These are phyloP conservation scores for Cladosporium sphaerospermum DNA, from an alignment of 2,329 filamentous ascomycete genomes.

Conservation along the genomic window DNA sequence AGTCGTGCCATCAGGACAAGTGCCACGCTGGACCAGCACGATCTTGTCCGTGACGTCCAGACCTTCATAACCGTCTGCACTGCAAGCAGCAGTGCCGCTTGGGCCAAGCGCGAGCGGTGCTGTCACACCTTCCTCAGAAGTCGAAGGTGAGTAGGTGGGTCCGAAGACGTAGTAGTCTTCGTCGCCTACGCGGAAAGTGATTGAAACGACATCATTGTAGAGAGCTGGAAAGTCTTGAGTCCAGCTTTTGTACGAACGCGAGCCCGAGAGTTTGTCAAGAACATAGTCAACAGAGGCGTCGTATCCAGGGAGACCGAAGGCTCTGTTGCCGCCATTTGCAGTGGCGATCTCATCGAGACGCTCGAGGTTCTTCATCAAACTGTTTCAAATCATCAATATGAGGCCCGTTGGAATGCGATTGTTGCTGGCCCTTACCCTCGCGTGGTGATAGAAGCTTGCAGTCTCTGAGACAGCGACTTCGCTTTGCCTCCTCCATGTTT, in stretches of 20 bases:
- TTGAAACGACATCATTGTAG: slow-evolving; percentile 14
- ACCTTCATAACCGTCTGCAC: slow-evolving; percentile 56
- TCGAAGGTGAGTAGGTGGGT: slow-evolving; percentile 57
- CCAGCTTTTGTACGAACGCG: slow-evolving; percentile 21
- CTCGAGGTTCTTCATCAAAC: slow-evolving; percentile 50
- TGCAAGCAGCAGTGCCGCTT: slow-evolving; percentile 57
- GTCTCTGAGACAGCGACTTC: slow-evolving; percentile 10
- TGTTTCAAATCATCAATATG: slow-evolving; percentile 21
- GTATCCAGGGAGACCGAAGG: slow-evolving; percentile 55
- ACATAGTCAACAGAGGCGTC: slow-evolving; percentile 54
- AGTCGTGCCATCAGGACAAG: slow-evolving; percentile 60
- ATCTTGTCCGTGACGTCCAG: slow-evolving; percentile 53
- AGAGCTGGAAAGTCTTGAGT: slow-evolving; percentile 16
- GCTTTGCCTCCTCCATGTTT: slow-evolving; percentile 3
- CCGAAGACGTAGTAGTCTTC: slow-evolving; percentile 53
- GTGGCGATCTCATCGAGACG: slow-evolving; percentile 50
- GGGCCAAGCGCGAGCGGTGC: slow-evolving; percentile 50
- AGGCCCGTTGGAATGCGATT: background rate
- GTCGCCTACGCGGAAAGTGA: slow-evolving; percentile 46
- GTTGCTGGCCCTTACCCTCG: background rate
- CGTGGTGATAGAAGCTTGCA: slow-evolving; percentile 14
- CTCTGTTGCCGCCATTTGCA: slow-evolving; percentile 53
- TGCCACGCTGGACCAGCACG: slow-evolving; percentile 62
- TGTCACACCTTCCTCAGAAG: slow-evolving; percentile 53
- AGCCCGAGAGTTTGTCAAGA: slow-evolving; percentile 43